These are phyloP conservation scores for Santalum album DNA, from an alignment of 164 flowering plant species.

Conservation along the genomic window DNA sequence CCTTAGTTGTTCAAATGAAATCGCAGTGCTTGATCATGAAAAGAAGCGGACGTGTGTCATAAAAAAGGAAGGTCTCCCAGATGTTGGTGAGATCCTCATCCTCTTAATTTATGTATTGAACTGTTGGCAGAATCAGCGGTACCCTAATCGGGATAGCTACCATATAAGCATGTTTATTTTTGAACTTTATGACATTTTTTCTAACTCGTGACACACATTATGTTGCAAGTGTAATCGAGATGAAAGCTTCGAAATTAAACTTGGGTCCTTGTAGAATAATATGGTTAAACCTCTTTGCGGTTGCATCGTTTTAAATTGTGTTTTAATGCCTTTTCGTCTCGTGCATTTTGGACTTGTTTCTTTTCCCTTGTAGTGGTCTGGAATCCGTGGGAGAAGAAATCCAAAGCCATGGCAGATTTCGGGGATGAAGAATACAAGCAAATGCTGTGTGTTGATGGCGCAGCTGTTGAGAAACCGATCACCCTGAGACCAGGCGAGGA, in stretches of 20 bases:
- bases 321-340: not conserved
- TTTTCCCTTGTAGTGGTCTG: conserved; percentile 21
- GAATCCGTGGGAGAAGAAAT: conserved; percentile 42
- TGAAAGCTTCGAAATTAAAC: too few relatives aligned
- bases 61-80: not conserved
- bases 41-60: not conserved
- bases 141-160: too few relatives aligned
- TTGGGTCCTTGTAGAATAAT: too few relatives aligned
- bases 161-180: too few relatives aligned
- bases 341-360: not conserved
- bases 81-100: not conserved
- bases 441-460: conserved; percentile 34
- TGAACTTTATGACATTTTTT: too few relatives aligned
- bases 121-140: too few relatives aligned
- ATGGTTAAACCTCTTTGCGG: too few relatives aligned
- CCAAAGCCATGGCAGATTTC: conserved; percentile 29
- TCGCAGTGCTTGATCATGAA: not conserved
- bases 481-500: conserved; percentile 33
- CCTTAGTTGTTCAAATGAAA: not conserved
- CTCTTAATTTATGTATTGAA: not conserved
- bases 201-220: too few relatives aligned
- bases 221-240: too few relatives aligned
- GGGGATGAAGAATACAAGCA: conserved; percentile 32
- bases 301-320: too few relatives aligned
- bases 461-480: conserved; percentile 30